These are phyloP conservation scores for Phalaenopsis equestris DNA, from an alignment of 106 monocot species.

Conservation along the genomic window DNA sequence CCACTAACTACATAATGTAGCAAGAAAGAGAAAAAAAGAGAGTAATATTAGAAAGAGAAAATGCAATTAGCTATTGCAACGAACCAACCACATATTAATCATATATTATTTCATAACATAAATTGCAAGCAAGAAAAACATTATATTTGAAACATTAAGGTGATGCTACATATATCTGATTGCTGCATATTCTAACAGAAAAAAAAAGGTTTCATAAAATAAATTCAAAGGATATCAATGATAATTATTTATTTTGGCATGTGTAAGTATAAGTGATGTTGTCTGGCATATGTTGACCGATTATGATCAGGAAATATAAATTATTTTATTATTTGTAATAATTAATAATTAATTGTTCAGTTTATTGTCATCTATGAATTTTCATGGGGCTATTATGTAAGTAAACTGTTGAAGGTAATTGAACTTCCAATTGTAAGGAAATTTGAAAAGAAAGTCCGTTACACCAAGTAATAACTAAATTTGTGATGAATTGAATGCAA, in stretches of 20 bases:
- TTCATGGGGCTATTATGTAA: background rate
- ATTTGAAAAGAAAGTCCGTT: no score
- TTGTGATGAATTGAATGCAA: background rate
- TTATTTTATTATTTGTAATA: background rate
- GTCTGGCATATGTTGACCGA: background rate
- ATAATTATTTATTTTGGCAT: background rate
- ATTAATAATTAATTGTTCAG: background rate
- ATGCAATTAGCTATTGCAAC: background rate
- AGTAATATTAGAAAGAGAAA: background rate
- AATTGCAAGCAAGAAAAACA: no score
- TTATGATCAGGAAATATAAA: background rate
- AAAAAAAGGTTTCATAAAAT: no score
- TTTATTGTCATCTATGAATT: background rate
- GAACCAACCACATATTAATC: no score
- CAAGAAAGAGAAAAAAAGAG: background rate
- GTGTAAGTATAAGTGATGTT: background rate
- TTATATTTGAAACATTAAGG: background rate
- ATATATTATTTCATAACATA: no score
- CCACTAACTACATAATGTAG: slow-evolving; percentile 30
- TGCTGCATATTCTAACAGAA: background rate
- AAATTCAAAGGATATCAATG: no score
- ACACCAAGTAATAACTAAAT: background rate
- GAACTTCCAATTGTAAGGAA: background rate
- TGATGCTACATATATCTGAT: background rate
- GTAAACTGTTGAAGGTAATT: background rate